phyloP scores from a whole-genome alignment of 2,329 filamentous ascomycete genomes.

The Paramyrothecium sp. region DNA sequence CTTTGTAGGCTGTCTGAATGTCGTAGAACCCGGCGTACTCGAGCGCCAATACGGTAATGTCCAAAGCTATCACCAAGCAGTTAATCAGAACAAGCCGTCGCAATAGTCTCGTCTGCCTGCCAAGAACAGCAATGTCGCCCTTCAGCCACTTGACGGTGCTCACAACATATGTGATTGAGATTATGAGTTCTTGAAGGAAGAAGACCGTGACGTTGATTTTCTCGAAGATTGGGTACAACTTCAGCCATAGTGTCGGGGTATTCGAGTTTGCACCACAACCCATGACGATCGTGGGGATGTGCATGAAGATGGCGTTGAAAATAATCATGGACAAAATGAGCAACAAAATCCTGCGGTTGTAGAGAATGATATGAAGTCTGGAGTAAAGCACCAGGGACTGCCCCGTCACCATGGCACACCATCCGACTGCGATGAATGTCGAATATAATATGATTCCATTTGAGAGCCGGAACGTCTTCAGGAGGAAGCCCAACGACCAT shows the following conservation, averaged over 20 bases:
- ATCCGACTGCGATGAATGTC: slow-evolving; percentile 10
- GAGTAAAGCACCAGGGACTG: slow-evolving; percentile 62
- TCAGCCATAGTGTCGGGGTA: slow-evolving; percentile 5
- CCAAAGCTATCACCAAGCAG: slow-evolving; percentile 39
- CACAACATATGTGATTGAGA: slow-evolving; percentile 50
- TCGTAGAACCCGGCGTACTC: slow-evolving; percentile 27
- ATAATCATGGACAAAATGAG: slow-evolving; percentile 57
- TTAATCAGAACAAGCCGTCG: slow-evolving; percentile 38
- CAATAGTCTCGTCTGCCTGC: slow-evolving; percentile 5
- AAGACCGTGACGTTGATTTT: slow-evolving; percentile 53
- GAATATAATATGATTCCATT: not conserved
- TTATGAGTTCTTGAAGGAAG: slow-evolving; percentile 51
- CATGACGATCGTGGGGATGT: slow-evolving; percentile 54
- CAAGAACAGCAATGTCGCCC: not conserved
- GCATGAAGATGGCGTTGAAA: slow-evolving; percentile 48
- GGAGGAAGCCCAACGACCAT: slow-evolving; percentile 42
- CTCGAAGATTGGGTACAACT: slow-evolving; percentile 42
- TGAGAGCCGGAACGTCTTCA: slow-evolving; percentile 31
- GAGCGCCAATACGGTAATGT: slow-evolving; percentile 31
- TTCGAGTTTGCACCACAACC: slow-evolving; percentile 47
- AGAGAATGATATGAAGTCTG: slow-evolving; percentile 56
- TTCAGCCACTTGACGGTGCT: not conserved
- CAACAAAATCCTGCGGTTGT: slow-evolving; percentile 44
- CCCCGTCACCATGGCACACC: slow-evolving; percentile 53
- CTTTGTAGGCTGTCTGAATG: slow-evolving; percentile 31